A percentile compares a stretch with the other conserved stretches of the same genome.
Evolutionary conservation across 257 asterid genomes (phyloP).

Genomic region (Parsonsia alboflavescens): DNA sequence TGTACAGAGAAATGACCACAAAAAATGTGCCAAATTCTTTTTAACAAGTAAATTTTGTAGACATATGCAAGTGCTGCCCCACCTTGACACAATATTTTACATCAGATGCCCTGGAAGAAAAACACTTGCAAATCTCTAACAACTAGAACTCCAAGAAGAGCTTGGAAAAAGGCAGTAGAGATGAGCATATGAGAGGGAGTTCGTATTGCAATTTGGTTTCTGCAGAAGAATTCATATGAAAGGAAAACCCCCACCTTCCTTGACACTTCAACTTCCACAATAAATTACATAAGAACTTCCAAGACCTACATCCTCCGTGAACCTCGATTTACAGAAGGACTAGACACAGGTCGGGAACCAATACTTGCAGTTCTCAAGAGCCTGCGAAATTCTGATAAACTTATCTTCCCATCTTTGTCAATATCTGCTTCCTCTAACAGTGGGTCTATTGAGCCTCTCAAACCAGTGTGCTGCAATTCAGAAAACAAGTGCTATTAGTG

Average conservation of each 20-base stretch:
- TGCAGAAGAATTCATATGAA: conserved; percentile 7
- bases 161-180: conserved; percentile 10
- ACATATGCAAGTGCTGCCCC: too few relatives aligned
- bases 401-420: conserved; percentile 90
- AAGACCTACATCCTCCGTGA: conserved; percentile 23
- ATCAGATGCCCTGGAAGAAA: conserved; percentile 7
- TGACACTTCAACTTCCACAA: conserved; percentile 1
- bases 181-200: conserved; percentile 10
- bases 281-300: conserved; percentile 12
- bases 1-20: conserved; percentile 18
- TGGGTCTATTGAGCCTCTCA: conserved; percentile 81
- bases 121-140: conserved; percentile 2
- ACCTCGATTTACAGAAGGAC: conserved; percentile 37
- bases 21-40: background rate
- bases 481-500: background rate
- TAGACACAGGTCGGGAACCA: conserved; percentile 47
- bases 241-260: background rate
- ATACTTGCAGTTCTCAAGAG: conserved; percentile 90
- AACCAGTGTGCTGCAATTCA: conserved; percentile 63
- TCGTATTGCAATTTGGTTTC: background rate
- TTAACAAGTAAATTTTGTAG: too few relatives aligned
- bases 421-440: conserved; percentile 94
- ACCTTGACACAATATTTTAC: background rate
- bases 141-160: background rate
- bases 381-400: conserved; percentile 86